A percentile compares a stretch with the other conserved stretches of the same genome.
These are phyloP conservation scores for Colletotrichum truncatum DNA, from an alignment of 2,329 filamentous ascomycete genomes.

Conservation along the genomic window DNA sequence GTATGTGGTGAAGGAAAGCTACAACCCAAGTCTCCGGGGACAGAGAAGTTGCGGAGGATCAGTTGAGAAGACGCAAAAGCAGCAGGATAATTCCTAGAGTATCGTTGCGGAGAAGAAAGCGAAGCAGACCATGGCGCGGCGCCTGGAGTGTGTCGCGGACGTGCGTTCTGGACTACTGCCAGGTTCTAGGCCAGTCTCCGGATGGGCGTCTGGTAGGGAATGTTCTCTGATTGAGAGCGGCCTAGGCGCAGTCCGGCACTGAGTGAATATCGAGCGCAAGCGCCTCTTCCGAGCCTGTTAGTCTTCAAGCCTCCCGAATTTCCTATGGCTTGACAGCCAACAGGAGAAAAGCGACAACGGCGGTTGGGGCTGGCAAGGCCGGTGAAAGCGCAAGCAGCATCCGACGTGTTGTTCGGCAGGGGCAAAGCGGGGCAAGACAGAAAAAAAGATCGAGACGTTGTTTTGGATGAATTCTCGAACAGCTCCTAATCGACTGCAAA, in stretches of 20 bases:
- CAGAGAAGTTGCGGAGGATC: neutral
- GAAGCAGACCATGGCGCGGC: constrained; percentile 23
- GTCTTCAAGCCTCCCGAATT: constrained; percentile 9
- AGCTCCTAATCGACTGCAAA: constrained; percentile 20
- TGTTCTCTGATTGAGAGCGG: constrained; percentile 23
- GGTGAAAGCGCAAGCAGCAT: constrained; percentile 21
- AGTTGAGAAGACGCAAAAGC: neutral
- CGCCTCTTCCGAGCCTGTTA: constrained; percentile 15
- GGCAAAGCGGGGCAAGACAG: constrained; percentile 2
- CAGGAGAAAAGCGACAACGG: constrained; percentile 9
- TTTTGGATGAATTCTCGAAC: constrained; percentile 13
- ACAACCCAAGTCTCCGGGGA: neutral
- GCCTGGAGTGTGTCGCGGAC: neutral
- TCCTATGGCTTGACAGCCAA: neutral
- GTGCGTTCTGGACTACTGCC: constrained; percentile 22
- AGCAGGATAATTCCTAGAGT: constrained; percentile 16
- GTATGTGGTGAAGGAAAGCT: neutral
- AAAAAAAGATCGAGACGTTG: neutral
- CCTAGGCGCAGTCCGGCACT: constrained; percentile 7
- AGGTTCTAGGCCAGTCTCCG: constrained; percentile 16
- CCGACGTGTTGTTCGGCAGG: neutral
- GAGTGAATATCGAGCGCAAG: neutral
- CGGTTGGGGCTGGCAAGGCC: constrained; percentile 12
- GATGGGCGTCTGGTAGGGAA: constrained; percentile 7
- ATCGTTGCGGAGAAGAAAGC: constrained; percentile 15